These are phyloP conservation scores for Oryza meyeriana DNA, from an alignment of 176 grass and related monocot genomes.

Conservation along the genomic window DNA sequence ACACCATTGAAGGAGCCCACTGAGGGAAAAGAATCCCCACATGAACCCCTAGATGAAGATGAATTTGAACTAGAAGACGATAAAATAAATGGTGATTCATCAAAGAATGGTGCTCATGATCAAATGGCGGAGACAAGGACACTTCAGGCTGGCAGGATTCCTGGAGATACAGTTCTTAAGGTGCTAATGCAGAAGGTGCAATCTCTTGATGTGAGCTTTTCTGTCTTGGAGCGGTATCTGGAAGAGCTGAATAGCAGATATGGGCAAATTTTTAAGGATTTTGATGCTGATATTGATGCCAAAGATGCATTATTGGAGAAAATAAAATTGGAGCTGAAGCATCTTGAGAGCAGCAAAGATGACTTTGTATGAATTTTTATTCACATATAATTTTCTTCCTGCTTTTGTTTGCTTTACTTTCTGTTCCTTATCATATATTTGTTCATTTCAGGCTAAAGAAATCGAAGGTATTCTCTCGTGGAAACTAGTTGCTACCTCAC, in stretches of 20 bases:
- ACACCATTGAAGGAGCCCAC: constrained; percentile 33
- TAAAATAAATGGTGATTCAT: constrained; percentile 46
- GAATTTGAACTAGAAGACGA: constrained; percentile 55
- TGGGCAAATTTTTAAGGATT: constrained; percentile 92
- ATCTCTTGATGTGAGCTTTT: constrained; percentile 92
- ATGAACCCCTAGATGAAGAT: constrained; percentile 46
- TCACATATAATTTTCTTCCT: neutral
- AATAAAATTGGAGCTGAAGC: constrained; percentile 67
- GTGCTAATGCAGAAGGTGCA: constrained; percentile 96
- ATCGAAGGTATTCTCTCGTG: constrained; percentile 66
- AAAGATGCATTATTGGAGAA: constrained; percentile 66
- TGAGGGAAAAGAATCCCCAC: constrained; percentile 43
- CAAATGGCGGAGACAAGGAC: constrained; percentile 48
- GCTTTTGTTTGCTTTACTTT: constrained; percentile 22
- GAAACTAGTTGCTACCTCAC: constrained; percentile 63
- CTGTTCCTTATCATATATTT: constrained; percentile 17
- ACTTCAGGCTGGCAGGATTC: constrained; percentile 79
- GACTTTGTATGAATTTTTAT: constrained; percentile 42
- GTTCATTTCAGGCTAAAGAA: constrained; percentile 58
- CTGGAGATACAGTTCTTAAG: constrained; percentile 92
- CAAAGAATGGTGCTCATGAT: constrained; percentile 46
- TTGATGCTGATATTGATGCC: constrained; percentile 79
- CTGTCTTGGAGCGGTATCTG: constrained; percentile 87
- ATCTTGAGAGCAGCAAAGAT: constrained; percentile 66
- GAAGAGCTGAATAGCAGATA: constrained; percentile 95